Conservation (phyloP, 257 asterid genomes). For the Plantago ovata region DNA sequence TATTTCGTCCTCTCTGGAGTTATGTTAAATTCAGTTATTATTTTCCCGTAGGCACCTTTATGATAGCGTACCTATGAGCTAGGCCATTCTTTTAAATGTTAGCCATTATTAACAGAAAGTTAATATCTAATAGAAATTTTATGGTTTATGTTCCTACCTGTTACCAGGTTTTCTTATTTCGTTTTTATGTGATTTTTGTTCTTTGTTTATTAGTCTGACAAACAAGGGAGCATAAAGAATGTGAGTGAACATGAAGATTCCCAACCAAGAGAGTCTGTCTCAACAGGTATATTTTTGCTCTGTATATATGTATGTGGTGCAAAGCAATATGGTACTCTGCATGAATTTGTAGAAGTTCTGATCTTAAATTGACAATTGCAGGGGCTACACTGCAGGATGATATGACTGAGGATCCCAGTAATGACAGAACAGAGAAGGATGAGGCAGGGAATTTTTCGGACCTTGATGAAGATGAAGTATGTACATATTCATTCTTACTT, state of each 20-base stretch:
- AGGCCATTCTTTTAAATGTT: too few relatives aligned
- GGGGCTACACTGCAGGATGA: background rate
- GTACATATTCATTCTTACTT: constrained; percentile 9
- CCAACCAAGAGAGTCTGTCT: constrained; percentile 28
- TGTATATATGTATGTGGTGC: constrained; percentile 1
- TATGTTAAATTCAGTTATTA: too few relatives aligned
- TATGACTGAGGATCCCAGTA: constrained; percentile 18
- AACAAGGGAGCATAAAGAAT: constrained; percentile 27
- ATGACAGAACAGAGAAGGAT: constrained; percentile 27
- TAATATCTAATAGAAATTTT: too few relatives aligned
- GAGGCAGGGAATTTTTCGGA: constrained; percentile 66
- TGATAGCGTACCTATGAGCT: too few relatives aligned
- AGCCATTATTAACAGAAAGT: too few relatives aligned
- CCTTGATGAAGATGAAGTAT: constrained; percentile 76
- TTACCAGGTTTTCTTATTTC: background rate
- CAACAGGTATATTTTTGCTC: constrained; percentile 32
- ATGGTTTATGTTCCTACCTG: constrained; percentile 1
- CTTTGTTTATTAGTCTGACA: constrained; percentile 30
- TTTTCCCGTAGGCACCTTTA: too few relatives aligned
- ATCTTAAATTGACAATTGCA: constrained; percentile 20
- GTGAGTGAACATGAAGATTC: constrained; percentile 23
- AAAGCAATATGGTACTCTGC: constrained; percentile 13
- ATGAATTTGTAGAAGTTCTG: constrained; percentile 8
- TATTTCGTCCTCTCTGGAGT: too few relatives aligned
- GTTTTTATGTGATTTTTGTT: constrained; percentile 13